A percentile compares a stretch with the other conserved stretches of the same genome.
Conservation (phyloP, 495 filamentous ascomycete species). For the Penicillium pulvis region DNA sequence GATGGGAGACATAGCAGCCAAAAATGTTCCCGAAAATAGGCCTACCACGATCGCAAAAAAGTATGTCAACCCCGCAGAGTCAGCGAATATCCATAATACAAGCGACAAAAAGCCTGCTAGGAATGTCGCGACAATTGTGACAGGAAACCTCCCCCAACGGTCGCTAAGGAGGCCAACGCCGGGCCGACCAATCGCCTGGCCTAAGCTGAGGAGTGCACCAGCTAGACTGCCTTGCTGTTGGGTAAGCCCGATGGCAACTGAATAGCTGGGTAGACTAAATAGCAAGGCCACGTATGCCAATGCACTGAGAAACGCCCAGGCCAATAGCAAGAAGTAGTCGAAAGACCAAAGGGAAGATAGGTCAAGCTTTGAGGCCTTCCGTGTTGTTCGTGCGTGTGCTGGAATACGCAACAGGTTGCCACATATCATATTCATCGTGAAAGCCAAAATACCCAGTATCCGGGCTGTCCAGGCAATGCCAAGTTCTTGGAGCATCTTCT, state of each 20-base stretch:
- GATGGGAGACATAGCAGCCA: conserved; percentile 30
- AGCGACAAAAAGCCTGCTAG: conserved; percentile 60
- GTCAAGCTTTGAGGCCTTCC: conserved; percentile 30
- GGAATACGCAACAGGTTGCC: conserved; percentile 34
- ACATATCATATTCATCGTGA: conserved; percentile 41
- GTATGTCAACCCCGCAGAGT: conserved; percentile 57
- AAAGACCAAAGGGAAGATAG: conserved; percentile 34
- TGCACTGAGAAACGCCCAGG: conserved; percentile 50
- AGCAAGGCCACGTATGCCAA: conserved; percentile 48
- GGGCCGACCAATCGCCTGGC: conserved; percentile 65
- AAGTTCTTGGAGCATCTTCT: conserved; percentile 48
- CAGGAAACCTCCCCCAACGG: conserved; percentile 61
- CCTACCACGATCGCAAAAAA: conserved; percentile 67
- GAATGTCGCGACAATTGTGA: conserved; percentile 59
- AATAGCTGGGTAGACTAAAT: conserved; percentile 31
- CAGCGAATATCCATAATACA: conserved; percentile 68
- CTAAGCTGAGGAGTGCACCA: conserved; percentile 66
- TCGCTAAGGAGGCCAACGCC: conserved; percentile 70
- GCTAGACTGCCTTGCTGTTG: conserved; percentile 62
- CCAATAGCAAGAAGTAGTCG: conserved; percentile 47
- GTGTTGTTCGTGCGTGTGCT: background rate
- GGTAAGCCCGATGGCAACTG: conserved; percentile 58
- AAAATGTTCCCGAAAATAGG: conserved; percentile 49
- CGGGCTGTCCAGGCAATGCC: conserved; percentile 53
- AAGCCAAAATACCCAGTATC: conserved; percentile 48